Evolutionary conservation across 768 basidiomycete genomes (phyloP).

Genomic region (Pleurotus pulmonarius): DNA sequence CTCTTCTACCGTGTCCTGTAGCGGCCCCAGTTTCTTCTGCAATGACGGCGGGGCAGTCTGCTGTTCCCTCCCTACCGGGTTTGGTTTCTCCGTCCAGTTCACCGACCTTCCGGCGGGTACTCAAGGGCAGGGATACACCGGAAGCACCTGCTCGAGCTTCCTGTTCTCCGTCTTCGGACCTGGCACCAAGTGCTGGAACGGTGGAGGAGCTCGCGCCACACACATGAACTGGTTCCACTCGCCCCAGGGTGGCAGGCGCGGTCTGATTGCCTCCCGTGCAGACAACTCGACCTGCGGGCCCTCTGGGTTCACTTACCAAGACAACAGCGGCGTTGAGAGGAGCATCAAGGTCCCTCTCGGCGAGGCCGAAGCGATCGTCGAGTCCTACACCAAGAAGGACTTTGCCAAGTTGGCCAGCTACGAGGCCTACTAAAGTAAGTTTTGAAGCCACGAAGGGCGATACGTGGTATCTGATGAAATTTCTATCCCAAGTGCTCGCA

Average conservation of each 20-base stretch:
- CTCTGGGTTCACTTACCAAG: constrained; percentile 3
- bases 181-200: constrained; percentile 1
- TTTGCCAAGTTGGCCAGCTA: not conserved
- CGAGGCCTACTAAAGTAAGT: not conserved
- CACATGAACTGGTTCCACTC: constrained; percentile 9
- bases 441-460: too few species aligned
- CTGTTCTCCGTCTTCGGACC: constrained; percentile 1
- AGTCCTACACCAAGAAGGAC: not conserved
- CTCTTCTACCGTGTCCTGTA: constrained; percentile 5
- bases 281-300: not conserved
- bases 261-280: not conserved
- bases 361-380: not conserved
- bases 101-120: not conserved
- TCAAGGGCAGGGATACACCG: constrained; percentile 6
- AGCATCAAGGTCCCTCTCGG: constrained; percentile 4
- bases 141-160: not conserved
- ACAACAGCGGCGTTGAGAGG: not conserved
- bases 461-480: too few species aligned
- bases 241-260: not conserved
- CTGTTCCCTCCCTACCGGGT: constrained; percentile 5
- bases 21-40: constrained; percentile 3
- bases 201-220: constrained; percentile 3
- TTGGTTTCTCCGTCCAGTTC: constrained; percentile 6
- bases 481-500: too few species aligned
- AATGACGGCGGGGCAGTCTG: not conserved